A percentile compares a stretch with the other conserved stretches of the same genome.
Evolutionary conservation across 345 rosid genomes (phyloP).

Genomic region (Salix purpurea): DNA sequence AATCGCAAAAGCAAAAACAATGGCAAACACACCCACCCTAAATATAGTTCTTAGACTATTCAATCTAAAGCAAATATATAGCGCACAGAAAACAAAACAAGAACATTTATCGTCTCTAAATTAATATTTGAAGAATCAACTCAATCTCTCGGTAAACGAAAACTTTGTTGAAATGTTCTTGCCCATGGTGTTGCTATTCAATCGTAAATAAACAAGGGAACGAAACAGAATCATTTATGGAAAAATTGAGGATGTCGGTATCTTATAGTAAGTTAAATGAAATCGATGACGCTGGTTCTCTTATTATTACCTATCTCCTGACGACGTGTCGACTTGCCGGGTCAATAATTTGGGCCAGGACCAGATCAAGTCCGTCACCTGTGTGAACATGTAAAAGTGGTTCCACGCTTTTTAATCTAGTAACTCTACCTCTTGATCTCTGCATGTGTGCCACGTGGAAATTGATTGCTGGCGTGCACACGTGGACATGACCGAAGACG

Average conservation of each 20-base stretch:
- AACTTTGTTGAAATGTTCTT: too few relatives aligned
- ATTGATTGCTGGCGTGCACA: slow-evolving; percentile 13
- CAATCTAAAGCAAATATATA: too few relatives aligned
- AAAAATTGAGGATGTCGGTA: not conserved
- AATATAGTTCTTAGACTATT: too few relatives aligned
- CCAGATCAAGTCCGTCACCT: not conserved
- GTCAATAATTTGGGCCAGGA: slow-evolving; percentile 13
- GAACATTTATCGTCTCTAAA: too few relatives aligned
- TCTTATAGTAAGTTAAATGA: not conserved
- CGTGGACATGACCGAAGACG: slow-evolving; percentile 32
- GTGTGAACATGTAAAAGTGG: slow-evolving; percentile 30
- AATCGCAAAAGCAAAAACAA: too few relatives aligned
- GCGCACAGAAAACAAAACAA: too few relatives aligned
- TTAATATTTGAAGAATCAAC: too few relatives aligned
- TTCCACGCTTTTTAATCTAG: not conserved
- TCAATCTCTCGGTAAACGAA: not conserved
- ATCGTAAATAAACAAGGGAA: not conserved
- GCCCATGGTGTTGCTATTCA: not conserved
- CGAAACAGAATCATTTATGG: not conserved
- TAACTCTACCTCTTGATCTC: not conserved
- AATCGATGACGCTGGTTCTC: not conserved
- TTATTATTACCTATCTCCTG: not conserved
- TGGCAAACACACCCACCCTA: too few relatives aligned
- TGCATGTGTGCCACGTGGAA: slow-evolving; percentile 35
- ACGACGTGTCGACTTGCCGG: not conserved